A percentile compares a stretch with the other conserved stretches of the same genome.
Evolutionary conservation across 192 early-diverging fungal genomes (phyloP).

Genomic region (Coemansia brasiliensis): DNA sequence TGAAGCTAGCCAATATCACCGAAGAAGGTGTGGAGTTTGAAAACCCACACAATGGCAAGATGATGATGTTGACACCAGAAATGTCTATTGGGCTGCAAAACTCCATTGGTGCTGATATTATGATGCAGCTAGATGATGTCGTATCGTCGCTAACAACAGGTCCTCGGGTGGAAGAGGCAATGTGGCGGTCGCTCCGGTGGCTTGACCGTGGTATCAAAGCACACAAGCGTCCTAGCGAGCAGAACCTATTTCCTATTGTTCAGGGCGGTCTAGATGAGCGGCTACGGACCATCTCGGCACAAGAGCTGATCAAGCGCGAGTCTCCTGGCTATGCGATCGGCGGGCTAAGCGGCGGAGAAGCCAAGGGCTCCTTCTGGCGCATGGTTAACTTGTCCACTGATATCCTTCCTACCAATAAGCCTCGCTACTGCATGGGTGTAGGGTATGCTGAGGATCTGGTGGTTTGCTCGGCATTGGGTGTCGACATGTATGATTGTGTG

Average conservation of each 20-base stretch:
- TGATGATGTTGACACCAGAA: slow-evolving; percentile 83
- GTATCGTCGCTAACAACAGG: slow-evolving; percentile 80
- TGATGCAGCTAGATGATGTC: slow-evolving; percentile 92
- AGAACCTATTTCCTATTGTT: slow-evolving; percentile 88
- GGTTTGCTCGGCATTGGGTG: slow-evolving; percentile 81
- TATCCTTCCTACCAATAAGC: slow-evolving; percentile 75
- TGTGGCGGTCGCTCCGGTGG: slow-evolving; percentile 87
- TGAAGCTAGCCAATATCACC: slow-evolving; percentile 80
- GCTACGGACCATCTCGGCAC: slow-evolving; percentile 70
- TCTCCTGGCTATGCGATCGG: slow-evolving; percentile 85
- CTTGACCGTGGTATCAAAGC: slow-evolving; percentile 81
- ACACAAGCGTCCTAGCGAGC: slow-evolving; percentile 65
- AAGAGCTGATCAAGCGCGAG: slow-evolving; percentile 79
- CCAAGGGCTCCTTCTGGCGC: slow-evolving; percentile 83
- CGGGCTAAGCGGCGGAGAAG: slow-evolving; percentile 84
- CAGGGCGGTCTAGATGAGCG: slow-evolving; percentile 78
- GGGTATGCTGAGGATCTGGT: slow-evolving; percentile 85
- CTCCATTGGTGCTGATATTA: slow-evolving; percentile 83
- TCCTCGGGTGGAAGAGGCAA: slow-evolving; percentile 83
- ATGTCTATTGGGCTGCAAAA: slow-evolving; percentile 86
- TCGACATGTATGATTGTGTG: slow-evolving; percentile 92
- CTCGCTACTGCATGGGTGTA: slow-evolving; percentile 91
- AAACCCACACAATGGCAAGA: slow-evolving; percentile 78
- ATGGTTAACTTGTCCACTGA: slow-evolving; percentile 81
- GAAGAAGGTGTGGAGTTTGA: slow-evolving; percentile 85